Evolutionary conservation across 306 rosid species (phyloP).

Genomic region (Vigna mungo): DNA sequence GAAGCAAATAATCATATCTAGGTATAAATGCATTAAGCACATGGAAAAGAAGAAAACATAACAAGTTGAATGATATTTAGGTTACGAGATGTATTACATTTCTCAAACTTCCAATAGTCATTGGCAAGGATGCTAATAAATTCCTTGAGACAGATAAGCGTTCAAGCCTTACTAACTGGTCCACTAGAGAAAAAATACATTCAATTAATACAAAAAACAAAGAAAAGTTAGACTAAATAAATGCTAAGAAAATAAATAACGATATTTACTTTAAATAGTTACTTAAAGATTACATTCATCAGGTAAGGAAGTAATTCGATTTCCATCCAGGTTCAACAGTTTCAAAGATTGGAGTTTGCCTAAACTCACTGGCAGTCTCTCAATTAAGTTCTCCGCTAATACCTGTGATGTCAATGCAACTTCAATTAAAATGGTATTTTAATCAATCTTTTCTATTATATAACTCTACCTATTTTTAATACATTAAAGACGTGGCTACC

Average conservation of each 20-base stretch:
- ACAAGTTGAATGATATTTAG: conserved; percentile 35
- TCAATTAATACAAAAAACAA: conserved; percentile 37
- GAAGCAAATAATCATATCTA: background rate
- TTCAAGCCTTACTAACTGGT: conserved; percentile 93
- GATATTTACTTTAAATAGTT: background rate
- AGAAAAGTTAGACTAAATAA: conserved; percentile 23
- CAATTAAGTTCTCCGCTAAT: conserved; percentile 81
- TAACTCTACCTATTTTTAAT: conserved; percentile 8
- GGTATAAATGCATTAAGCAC: conserved; percentile 34
- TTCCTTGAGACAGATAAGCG: conserved; percentile 80
- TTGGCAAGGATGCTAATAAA: conserved; percentile 69
- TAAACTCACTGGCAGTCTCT: conserved; percentile 81
- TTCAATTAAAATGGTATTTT: conserved; percentile 25
- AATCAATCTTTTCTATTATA: conserved; percentile 15
- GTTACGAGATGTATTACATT: conserved; percentile 60
- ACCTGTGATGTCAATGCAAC: conserved; percentile 60
- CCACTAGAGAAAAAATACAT: conserved; percentile 65
- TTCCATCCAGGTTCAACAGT: conserved; percentile 83
- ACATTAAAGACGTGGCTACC: background rate
- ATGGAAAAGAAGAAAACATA: background rate
- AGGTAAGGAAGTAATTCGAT: conserved; percentile 81
- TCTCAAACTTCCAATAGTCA: conserved; percentile 94
- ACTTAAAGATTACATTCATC: conserved; percentile 86
- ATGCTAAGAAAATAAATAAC: conserved; percentile 29
- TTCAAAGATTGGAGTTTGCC: conserved; percentile 92